Conservation (phyloP, 2,329 filamentous ascomycete species). For the Pyricularia sp. region DNA sequence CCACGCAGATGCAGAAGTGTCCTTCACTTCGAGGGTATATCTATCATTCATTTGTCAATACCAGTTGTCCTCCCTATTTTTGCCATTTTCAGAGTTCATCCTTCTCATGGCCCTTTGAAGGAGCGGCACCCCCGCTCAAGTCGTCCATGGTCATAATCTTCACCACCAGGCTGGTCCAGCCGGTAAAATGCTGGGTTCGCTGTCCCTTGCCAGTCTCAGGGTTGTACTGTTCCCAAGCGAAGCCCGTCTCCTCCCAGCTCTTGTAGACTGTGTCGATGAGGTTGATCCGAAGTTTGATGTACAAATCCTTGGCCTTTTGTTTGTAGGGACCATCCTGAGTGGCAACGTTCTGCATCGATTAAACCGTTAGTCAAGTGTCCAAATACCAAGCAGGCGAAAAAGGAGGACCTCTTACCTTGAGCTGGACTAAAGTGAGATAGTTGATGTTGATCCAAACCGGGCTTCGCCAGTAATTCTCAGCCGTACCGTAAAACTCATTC, state of each 20-base stretch:
- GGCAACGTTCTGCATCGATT: constrained; percentile 48
- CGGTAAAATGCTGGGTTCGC: constrained; percentile 94
- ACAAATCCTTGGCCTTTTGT: constrained; percentile 60
- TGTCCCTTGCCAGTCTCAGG: constrained; percentile 89
- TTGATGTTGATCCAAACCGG: constrained; percentile 97
- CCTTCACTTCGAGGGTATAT: neutral
- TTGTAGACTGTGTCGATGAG: constrained; percentile 82
- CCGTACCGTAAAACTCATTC: constrained; percentile 76
- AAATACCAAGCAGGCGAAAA: neutral
- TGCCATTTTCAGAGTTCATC: neutral
- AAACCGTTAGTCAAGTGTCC: neutral
- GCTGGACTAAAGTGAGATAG: constrained; percentile 72
- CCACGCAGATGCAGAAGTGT: neutral
- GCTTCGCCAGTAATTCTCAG: constrained; percentile 94
- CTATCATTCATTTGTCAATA: neutral
- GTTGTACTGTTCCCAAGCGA: constrained; percentile 98
- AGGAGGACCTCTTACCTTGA: constrained; percentile 52
- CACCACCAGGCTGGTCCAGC: constrained; percentile 96
- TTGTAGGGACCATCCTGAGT: constrained; percentile 58
- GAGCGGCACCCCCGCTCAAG: constrained; percentile 23
- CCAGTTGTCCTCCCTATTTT: neutral
- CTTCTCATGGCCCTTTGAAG: constrained; percentile 4
- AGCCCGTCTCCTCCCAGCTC: constrained; percentile 83
- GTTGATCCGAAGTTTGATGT: constrained; percentile 69
- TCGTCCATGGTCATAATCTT: constrained; percentile 97